Base-by-base conservation (phyloP, 148 eudicot species). In the Vaccinium myrtillus region DNA sequence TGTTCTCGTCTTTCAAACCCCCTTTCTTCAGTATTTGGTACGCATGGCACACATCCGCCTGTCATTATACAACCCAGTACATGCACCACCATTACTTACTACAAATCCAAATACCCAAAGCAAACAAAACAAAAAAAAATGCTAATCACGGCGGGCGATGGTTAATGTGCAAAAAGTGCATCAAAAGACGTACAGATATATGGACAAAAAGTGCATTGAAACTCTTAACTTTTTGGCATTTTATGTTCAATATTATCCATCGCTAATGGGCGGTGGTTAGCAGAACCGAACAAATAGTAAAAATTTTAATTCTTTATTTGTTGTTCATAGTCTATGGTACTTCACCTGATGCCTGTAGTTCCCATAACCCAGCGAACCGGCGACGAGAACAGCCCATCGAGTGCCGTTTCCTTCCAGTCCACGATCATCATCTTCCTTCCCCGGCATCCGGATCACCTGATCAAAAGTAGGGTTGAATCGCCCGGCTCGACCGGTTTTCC, bases 1-100 rank as follows among this genome's bases (percentile, higher is more conserved):
- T 93, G 84, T 93, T 93, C 85, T 93, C 96, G 70, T 93, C 96
- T 18, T 88, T 91, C 75, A 93, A 39, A 1, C 96, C 96, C 21
- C 96, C 96, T 70, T 43, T 88, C 83, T 88, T 92, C 84, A 93
- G 78, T 55, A 93, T 83, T 84, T 93, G 96, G 80, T 92, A 93
- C 1, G 96, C 94, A 76, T 93, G 96, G 39, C 96, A 93, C 7
- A 93, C 86, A 86, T 90, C 91, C 49, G 91, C 88, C 91, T 89
- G 83, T 23, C 2, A 63, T 23, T 63, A 3, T 30, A 25, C 25
- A 21, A 25, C 25, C 32, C 73, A 27, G 16, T 3, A 12, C 11
- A 30, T 25, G 18, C 69, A 59, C 25, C 67, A 59, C 10, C 67
- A 59, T 19, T 2, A 53, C 8, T 4, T 5, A 49, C 23, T 50